A percentile compares a stretch with the other conserved stretches of the same genome.
Evolutionary conservation across 495 filamentous ascomycete species (phyloP).

Genomic region (Talaromyces adpressus): DNA sequence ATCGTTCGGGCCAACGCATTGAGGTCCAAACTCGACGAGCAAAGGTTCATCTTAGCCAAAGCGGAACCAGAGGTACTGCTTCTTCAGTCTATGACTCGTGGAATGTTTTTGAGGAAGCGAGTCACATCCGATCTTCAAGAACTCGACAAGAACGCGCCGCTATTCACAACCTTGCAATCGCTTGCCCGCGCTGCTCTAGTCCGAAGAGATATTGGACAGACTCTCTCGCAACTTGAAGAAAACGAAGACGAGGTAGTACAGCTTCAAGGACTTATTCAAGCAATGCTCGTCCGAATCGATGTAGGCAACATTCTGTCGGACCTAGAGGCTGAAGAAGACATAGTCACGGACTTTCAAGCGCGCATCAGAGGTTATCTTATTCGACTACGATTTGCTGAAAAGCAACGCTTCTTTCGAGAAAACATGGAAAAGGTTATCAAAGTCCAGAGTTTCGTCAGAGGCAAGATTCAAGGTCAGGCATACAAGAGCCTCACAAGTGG

Average conservation of each 20-base stretch:
- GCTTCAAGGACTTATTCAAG: conserved; percentile 69
- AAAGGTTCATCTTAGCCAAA: conserved; percentile 23
- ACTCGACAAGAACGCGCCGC: conserved; percentile 49
- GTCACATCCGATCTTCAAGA: conserved; percentile 42
- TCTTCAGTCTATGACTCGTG: conserved; percentile 43
- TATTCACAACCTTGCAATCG: conserved; percentile 63
- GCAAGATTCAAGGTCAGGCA: conserved; percentile 89
- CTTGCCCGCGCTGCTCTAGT: conserved; percentile 67
- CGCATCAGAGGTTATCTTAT: conserved; percentile 66
- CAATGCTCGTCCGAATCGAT: conserved; percentile 66
- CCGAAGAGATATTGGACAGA: conserved; percentile 60
- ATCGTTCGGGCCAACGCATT: conserved; percentile 23
- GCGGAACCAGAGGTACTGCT: conserved; percentile 29
- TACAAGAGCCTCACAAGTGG: conserved; percentile 93
- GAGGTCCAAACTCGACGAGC: conserved; percentile 28
- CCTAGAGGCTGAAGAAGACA: conserved; percentile 74
- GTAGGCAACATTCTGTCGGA: conserved; percentile 63
- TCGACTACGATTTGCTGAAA: conserved; percentile 68
- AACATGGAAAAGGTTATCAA: conserved; percentile 99
- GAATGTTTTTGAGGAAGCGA: conserved; percentile 33
- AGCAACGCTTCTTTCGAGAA: conserved; percentile 79
- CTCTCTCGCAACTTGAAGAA: conserved; percentile 71
- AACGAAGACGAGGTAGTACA: conserved; percentile 64
- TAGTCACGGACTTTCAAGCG: conserved; percentile 67
- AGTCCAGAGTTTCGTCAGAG: conserved; percentile 92